These are phyloP conservation scores for Metahyphopichia silvanorum DNA, from an alignment of 805 yeast species.

Conservation along the genomic window DNA sequence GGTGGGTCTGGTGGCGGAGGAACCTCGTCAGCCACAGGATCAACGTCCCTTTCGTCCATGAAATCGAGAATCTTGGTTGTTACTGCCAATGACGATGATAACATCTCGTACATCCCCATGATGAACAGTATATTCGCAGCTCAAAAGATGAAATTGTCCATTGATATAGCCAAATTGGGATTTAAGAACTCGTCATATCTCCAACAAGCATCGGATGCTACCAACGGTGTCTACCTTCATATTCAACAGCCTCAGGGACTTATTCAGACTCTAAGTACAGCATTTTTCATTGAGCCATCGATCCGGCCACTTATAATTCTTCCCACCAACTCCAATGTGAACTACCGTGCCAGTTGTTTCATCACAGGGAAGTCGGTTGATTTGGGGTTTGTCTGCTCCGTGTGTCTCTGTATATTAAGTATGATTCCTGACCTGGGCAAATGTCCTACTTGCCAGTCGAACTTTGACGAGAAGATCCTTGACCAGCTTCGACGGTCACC, in stretches of 20 bases:
- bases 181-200: constrained; percentile 66
- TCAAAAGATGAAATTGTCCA: constrained; percentile 83
- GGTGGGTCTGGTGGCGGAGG: constrained; percentile 7
- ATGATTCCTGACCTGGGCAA: constrained; percentile 58
- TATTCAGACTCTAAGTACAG: constrained; percentile 76
- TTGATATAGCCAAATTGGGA: constrained; percentile 85
- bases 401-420: constrained; percentile 81
- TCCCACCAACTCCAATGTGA: constrained; percentile 83
- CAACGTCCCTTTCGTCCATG: constrained; percentile 23
- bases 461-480: constrained; percentile 64
- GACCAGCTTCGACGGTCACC: constrained; percentile 60
- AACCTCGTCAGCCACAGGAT: constrained; percentile 9
- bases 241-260: constrained; percentile 71
- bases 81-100: constrained; percentile 71
- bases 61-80: constrained; percentile 46
- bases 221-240: constrained; percentile 80
- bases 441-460: constrained; percentile 87
- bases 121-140: constrained; percentile 97
- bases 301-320: constrained; percentile 71
- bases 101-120: constrained; percentile 82
- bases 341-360: constrained; percentile 93
- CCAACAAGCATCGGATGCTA: constrained; percentile 95
- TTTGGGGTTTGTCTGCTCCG: constrained; percentile 92
- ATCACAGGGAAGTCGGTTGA: constrained; percentile 88
- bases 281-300: constrained; percentile 83